Percentiles rank a stretch among this genome's conserved stretches.
Evolutionary conservation across 192 early-diverging fungal genomes (phyloP).

Genomic region (Backusella parvicylindrica): DNA sequence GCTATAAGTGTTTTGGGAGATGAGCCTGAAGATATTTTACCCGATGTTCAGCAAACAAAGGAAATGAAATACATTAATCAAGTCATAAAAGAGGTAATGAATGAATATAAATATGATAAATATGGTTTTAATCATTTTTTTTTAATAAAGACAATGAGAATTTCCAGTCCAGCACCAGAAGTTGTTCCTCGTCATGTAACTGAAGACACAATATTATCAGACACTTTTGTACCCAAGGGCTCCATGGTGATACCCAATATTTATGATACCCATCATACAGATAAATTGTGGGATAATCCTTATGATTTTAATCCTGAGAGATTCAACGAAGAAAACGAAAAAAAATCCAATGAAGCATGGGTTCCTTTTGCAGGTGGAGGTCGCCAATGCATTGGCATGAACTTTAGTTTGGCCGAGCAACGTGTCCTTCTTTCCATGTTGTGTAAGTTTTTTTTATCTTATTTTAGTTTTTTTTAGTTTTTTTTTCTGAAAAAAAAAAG

Average conservation of each 20-base stretch:
- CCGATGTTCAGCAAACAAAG: conserved; percentile 48
- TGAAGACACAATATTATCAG: conserved; percentile 23
- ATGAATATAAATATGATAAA: background rate
- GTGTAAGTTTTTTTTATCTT: background rate
- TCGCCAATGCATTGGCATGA: conserved; percentile 61
- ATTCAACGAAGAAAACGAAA: conserved; percentile 30
- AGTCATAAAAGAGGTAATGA: conserved; percentile 44
- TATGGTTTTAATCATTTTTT: background rate
- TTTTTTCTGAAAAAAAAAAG: too few relatives aligned
- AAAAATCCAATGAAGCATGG: conserved; percentile 33
- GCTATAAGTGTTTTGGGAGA: conserved; percentile 53
- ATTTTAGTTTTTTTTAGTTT: too few relatives aligned
- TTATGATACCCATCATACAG: conserved; percentile 10
- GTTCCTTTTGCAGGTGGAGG: conserved; percentile 57
- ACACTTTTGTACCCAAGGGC: conserved; percentile 19
- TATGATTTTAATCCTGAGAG: conserved; percentile 47
- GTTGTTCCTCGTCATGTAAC: conserved; percentile 1
- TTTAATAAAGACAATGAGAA: conserved; percentile 4
- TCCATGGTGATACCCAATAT: conserved; percentile 6
- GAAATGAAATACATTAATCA: conserved; percentile 48
- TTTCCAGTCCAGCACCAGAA: background rate
- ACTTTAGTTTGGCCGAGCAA: conserved; percentile 58
- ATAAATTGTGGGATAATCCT: conserved; percentile 35
- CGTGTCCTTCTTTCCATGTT: conserved; percentile 48
- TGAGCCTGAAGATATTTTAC: conserved; percentile 41